These are phyloP conservation scores for Pichia sp. DNA, from an alignment of 1,139 yeast species.

Conservation along the genomic window DNA sequence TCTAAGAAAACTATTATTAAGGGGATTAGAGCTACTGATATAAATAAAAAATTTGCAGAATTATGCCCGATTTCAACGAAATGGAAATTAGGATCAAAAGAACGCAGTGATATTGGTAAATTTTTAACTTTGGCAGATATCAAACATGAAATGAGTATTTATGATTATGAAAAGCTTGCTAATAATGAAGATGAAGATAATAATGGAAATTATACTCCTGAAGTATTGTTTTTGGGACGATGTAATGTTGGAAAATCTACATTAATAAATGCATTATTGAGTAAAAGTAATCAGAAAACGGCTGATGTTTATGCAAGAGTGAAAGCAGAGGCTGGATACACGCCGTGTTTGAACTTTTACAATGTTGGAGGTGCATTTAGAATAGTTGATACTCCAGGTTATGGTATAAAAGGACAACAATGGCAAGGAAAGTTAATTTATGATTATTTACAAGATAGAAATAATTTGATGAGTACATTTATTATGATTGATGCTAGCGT, in stretches of 20 bases:
- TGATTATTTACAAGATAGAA: slow-evolving; percentile 51
- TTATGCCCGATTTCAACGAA: not conserved
- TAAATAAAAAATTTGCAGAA: not conserved
- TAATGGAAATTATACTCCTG: slow-evolving; percentile 40
- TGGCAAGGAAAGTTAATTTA: slow-evolving; percentile 64
- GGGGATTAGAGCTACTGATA: not conserved
- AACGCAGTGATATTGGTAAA: not conserved
- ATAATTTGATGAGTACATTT: slow-evolving; percentile 50
- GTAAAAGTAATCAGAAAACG: slow-evolving; percentile 29
- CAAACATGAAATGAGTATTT: not conserved
- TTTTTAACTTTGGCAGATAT: not conserved
- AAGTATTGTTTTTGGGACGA: slow-evolving; percentile 66
- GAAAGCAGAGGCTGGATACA: slow-evolving; percentile 54
- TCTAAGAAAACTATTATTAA: not conserved
- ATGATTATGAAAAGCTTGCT: not conserved
- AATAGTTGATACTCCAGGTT: slow-evolving; percentile 81
- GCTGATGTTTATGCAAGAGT: slow-evolving; percentile 24
- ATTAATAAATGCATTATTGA: slow-evolving; percentile 49
- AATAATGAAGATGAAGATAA: not conserved
- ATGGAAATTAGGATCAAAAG: slow-evolving; percentile 34
- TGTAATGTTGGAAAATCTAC: slow-evolving; percentile 86
- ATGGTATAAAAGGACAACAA: slow-evolving; percentile 58
- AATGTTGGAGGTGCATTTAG: slow-evolving; percentile 58
- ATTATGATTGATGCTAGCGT: slow-evolving; percentile 52
- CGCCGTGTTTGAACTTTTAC: slow-evolving; percentile 70